Conservation (phyloP, 2,329 filamentous ascomycete species). For the Colletotrichum zoysiae region DNA sequence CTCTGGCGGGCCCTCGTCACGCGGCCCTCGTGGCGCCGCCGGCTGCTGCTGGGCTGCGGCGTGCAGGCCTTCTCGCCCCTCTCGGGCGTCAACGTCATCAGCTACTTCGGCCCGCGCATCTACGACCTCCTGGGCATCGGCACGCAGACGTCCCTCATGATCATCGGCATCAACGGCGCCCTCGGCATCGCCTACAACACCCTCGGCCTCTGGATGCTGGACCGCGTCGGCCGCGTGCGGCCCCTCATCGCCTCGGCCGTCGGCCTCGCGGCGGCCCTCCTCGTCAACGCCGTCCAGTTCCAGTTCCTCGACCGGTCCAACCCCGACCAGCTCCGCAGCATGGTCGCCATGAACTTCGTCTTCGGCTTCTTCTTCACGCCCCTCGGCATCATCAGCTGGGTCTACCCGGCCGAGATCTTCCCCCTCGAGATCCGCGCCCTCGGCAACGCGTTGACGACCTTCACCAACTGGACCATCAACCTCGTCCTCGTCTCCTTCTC, state of each 20-base stretch:
- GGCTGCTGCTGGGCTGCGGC: slow-evolving; percentile 60
- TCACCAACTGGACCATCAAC: slow-evolving; percentile 50
- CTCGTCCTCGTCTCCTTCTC: slow-evolving; percentile 63
- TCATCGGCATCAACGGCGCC: slow-evolving; percentile 64
- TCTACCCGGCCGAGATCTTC: slow-evolving; percentile 56
- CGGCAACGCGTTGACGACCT: slow-evolving; percentile 48
- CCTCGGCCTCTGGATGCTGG: slow-evolving; percentile 58
- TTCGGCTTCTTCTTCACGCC: slow-evolving; percentile 49
- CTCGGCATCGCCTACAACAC: slow-evolving; percentile 63
- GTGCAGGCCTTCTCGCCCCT: slow-evolving; percentile 63
- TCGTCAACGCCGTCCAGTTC: slow-evolving; percentile 48
- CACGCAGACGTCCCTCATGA: slow-evolving; percentile 60
- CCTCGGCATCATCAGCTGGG: slow-evolving; percentile 59
- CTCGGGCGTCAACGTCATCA: slow-evolving; percentile 54
- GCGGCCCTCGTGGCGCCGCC: slow-evolving; percentile 58
- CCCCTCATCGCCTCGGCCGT: slow-evolving; percentile 58
- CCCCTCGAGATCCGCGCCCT: slow-evolving; percentile 51
- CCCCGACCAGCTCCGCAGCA: slow-evolving; percentile 46
- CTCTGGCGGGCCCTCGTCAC: slow-evolving; percentile 57
- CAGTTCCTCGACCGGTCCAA: slow-evolving; percentile 46
- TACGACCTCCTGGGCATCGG: slow-evolving; percentile 59
- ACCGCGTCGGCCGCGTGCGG: slow-evolving; percentile 61
- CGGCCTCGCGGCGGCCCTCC: slow-evolving; percentile 46
- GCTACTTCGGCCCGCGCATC: slow-evolving; percentile 53
- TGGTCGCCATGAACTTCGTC: slow-evolving; percentile 52